Evolutionary conservation across 768 basidiomycete genomes (phyloP).

Genomic region (Amanita pallidorosea): DNA sequence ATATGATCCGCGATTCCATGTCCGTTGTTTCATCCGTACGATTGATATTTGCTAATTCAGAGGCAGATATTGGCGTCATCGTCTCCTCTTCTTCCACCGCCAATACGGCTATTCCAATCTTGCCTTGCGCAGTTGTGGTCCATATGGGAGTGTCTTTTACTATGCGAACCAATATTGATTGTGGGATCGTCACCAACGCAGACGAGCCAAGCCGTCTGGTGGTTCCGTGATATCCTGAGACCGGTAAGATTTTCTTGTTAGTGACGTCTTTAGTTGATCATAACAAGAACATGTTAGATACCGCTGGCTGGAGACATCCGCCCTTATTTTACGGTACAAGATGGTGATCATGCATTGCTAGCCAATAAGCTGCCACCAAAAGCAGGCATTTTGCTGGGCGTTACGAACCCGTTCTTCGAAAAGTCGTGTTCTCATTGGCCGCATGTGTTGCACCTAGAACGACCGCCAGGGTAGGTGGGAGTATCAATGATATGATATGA

Average conservation of each 20-base stretch:
- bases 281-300: constrained; percentile 35
- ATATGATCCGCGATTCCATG: constrained; percentile 43
- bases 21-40: constrained; percentile 16
- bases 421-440: constrained; percentile 79
- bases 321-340: constrained; percentile 96
- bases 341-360: constrained; percentile 64
- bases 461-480: constrained; percentile 28
- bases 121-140: constrained; percentile 65
- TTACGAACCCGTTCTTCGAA: constrained; percentile 84
- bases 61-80: constrained; percentile 59
- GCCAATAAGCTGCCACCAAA: constrained; percentile 79
- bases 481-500: not conserved
- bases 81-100: constrained; percentile 45
- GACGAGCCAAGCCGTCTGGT: constrained; percentile 87
- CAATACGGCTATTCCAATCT: constrained; percentile 52
- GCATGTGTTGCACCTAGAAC: constrained; percentile 65
- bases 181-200: constrained; percentile 71
- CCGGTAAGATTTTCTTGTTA: constrained; percentile 39
- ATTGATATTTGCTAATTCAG: not conserved
- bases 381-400: constrained; percentile 67
- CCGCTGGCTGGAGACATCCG: constrained; percentile 78
- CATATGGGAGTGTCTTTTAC: constrained; percentile 87
- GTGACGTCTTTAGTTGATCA: not conserved
- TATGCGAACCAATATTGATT: constrained; percentile 84
- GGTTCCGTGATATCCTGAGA: constrained; percentile 77